Evolutionary conservation across 1,284 basidiomycete species (phyloP).

Genomic region (Volvariella volvacea): DNA sequence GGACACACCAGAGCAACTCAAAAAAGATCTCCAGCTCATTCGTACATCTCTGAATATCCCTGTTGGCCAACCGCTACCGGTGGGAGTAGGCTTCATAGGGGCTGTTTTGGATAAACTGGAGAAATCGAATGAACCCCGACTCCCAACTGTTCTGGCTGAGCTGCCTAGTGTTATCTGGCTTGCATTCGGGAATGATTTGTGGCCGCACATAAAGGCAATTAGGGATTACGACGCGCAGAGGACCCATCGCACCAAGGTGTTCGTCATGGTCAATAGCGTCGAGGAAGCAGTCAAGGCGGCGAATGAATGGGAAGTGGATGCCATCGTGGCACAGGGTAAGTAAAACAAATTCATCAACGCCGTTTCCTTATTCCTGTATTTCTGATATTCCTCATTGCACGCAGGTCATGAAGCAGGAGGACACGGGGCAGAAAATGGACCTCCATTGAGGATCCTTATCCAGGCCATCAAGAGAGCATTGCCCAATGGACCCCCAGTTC

Average conservation of each 20-base stretch:
- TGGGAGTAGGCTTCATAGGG: slow-evolving; percentile 26
- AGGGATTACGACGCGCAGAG: slow-evolving; percentile 18
- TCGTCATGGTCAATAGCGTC: slow-evolving; percentile 27
- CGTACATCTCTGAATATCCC: slow-evolving; percentile 14
- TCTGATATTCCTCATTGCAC: too few relatives aligned
- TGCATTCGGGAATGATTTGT: slow-evolving; percentile 24
- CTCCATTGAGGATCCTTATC: slow-evolving; percentile 44
- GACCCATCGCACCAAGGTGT: slow-evolving; percentile 24
- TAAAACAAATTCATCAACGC: background rate
- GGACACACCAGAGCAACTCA: slow-evolving; percentile 12
- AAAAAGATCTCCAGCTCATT: slow-evolving; percentile 11
- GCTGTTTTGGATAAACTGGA: slow-evolving; percentile 25
- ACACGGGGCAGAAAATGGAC: slow-evolving; percentile 44
- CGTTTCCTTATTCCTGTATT: slow-evolving; percentile 1
- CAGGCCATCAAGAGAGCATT: slow-evolving; percentile 35
- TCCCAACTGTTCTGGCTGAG: slow-evolving; percentile 20
- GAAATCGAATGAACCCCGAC: slow-evolving; percentile 19
- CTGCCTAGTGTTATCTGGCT: slow-evolving; percentile 22
- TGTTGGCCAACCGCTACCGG: slow-evolving; percentile 14
- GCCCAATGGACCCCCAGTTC: slow-evolving; percentile 33
- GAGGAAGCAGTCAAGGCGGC: slow-evolving; percentile 23
- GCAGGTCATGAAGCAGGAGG: slow-evolving; percentile 58
- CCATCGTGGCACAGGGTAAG: slow-evolving; percentile 30
- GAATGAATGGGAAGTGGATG: slow-evolving; percentile 27
- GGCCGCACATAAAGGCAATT: slow-evolving; percentile 22